Evolutionary conservation across 768 basidiomycete genomes (phyloP), one percentile per base, ranked within the genome.

Genomic region (Flagelloscypha sp.): DNA sequence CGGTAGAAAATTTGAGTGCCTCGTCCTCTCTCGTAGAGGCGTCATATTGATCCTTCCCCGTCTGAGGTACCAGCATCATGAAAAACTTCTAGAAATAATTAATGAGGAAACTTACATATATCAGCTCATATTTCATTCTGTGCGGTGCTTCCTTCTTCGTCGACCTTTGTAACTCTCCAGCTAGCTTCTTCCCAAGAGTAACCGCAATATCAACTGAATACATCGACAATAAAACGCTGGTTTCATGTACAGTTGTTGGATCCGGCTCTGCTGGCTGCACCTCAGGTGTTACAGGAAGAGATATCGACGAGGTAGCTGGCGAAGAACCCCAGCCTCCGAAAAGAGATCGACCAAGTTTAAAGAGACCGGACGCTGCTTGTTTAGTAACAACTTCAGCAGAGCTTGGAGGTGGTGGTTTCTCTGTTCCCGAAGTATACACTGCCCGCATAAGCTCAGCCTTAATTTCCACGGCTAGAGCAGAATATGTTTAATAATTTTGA

Each of bases 101-200:
- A 8, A 21, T 7, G 20, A 22, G 20, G 24, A 32, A 7, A 55
- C 76, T 43, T 35, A 85, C 83, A 62, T 87, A 98, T 25, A 99
- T 88, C 9, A 99, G 66, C 45, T 84, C 76, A 36, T 85, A 84
- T 37, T 69, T 77, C 52, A 92, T 72, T 34, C 64, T 72, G 4
- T 59, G 61, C 0, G 94, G 94, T 0, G 88, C 84, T 36, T 85
- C 80, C 66, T 99, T 99, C 72, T 97, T 97, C 8, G 93, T 99
- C 1, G 89, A 86, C 40, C 94, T 68, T 40, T 84, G 72, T 22
- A 98, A 62, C 55, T 97, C 94, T 7, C 63, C 55, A 2, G 73
- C 64, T 31, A 83, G 61, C 49, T 81, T 84, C 55, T 73, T 68
- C 42, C 76, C 75, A 12, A 86, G 54, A 27, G 58, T 66, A 13